Evolutionary conservation across 2,329 filamentous ascomycete genomes (phyloP).

Genomic region (Arthrobotrys pseudoclavata): DNA sequence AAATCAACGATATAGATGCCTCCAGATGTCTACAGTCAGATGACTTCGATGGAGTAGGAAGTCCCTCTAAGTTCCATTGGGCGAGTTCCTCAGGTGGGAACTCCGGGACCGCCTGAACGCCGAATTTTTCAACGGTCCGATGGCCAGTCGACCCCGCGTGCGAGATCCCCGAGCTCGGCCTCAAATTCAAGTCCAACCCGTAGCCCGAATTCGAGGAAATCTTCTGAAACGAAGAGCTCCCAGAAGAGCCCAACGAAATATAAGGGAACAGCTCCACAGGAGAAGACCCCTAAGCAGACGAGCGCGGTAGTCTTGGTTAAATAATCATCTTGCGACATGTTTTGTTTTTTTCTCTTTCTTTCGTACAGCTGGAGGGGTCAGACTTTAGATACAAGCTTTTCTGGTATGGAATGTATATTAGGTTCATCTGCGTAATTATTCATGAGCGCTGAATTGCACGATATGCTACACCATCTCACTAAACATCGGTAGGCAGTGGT

Average conservation of each 20-base stretch:
- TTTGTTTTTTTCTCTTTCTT: not conserved
- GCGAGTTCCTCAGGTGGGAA: not conserved
- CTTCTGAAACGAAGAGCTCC: not conserved
- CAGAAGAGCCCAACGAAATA: not conserved
- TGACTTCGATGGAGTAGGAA: conserved; percentile 59
- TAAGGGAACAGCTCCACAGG: not conserved
- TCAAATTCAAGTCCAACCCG: not conserved
- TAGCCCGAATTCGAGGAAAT: not conserved
- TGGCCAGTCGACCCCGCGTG: not conserved
- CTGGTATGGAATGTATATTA: conserved; percentile 20
- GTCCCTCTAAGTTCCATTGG: not conserved
- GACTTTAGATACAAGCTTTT: conserved; percentile 9
- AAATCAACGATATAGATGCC: conserved; percentile 41
- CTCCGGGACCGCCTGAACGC: no score
- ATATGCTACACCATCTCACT: not conserved
- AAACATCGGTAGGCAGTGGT: not conserved
- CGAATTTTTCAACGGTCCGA: not conserved
- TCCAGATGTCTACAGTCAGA: conserved; percentile 59
- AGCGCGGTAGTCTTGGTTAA: not conserved
- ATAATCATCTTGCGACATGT: conserved; percentile 9
- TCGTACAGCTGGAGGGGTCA: not conserved
- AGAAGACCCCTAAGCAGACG: not conserved
- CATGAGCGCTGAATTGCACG: conserved; percentile 14
- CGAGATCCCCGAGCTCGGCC: not conserved
- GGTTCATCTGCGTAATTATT: conserved; percentile 17